Base-by-base conservation (phyloP, 257 asterid genomes). In the Nicotiana noctiflora region DNA sequence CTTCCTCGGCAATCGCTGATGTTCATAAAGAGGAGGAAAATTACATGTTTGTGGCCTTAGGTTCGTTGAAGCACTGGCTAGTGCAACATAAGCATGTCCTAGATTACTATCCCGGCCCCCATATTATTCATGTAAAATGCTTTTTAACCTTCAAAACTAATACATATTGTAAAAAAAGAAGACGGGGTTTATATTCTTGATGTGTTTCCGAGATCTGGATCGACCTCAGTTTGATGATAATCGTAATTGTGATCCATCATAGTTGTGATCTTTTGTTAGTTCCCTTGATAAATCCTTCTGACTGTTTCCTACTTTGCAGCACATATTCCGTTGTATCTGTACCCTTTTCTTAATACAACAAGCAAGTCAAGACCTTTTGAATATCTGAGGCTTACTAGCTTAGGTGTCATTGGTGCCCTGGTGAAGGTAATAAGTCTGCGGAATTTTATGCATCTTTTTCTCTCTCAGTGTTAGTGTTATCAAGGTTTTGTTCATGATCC, bases 361-460 rank as follows among this genome's bases (percentile, higher is more conserved):
- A 81, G 82, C 82, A 75, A 79, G 57, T 77, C 86, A 40, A 80
- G 74, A 70, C 86, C 87, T 46, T 84, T 83, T 65, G 89, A 86
- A 77, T 77, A 70, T 70, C 67, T 86, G 57, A 88, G 84, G 81
- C 87, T 83, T 72, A 60, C 88, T 51, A 79, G 85, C 79, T 60
- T 86, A 76, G 88, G 88, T 64, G 86, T 86, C 85, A 82, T 88
- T 51, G 85, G 88, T 76, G 86, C 89, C 75, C 85, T 88, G 44
- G 83, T 86, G 83, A 86, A 86, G 91, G 91, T 88, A 84, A 76
- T 34, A 23, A 11, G 12, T 56, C 62, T 61, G 11, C 70, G 14
- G 37, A 6, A 63, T 49, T 55, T 75, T 31, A 6, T 72, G 37
- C 23, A 0, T 27, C 70, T 34, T 34, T 53, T 67, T 59, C 29